Evolutionary conservation across 1,284 basidiomycete species (phyloP), one percentile per base, ranked within the genome.

Genomic region (Ganoderma meredithae): DNA sequence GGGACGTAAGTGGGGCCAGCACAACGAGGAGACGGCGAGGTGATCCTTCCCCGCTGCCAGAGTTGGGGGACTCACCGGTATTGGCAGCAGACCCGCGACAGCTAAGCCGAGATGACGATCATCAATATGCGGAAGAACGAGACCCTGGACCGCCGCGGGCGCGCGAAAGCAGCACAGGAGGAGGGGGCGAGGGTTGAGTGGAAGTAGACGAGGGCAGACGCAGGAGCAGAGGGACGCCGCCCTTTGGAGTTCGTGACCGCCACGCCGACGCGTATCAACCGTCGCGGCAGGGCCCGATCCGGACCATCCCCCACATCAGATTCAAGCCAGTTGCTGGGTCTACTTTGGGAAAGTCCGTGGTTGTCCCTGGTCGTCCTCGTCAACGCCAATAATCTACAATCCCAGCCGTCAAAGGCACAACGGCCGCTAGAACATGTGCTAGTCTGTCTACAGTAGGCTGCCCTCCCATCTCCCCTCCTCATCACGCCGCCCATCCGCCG

Each of bases 21-120:
- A 75, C 79, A 83, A 82, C 73, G 83, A 76, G 80, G 81, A 72
- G 66, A 72, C 71, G 69, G 78, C 76, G 77, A 83, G 83, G 82
- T 75, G 67, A 72, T 73, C 73, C 77, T 79, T 76, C 63, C 64
- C 68, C 67, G 68, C 69, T 47, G 75, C 66, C 63, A 63, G 62
- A 56, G 56, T 40, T 69, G 65, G 63, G 61, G 70, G 63, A 66
- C 71, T 70, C 67, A 72, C 69, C 64, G 44, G 53, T 58, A 64
- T 60, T 62, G 66, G 66, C 61, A 69, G 65, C 44, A 70, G 52
- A 55, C 52, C 13, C 13, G 17, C 61, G 64, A 68, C 66, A 53
- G 40, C 68, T 70, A 69, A 53, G 71, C 69, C 60, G 67, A 65
- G 58, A 66, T 64, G 67, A 60, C 64, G 71, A 70, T 70, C 71